Conservation (phyloP, 331 rosid species). For the Cucumis variabilis region DNA sequence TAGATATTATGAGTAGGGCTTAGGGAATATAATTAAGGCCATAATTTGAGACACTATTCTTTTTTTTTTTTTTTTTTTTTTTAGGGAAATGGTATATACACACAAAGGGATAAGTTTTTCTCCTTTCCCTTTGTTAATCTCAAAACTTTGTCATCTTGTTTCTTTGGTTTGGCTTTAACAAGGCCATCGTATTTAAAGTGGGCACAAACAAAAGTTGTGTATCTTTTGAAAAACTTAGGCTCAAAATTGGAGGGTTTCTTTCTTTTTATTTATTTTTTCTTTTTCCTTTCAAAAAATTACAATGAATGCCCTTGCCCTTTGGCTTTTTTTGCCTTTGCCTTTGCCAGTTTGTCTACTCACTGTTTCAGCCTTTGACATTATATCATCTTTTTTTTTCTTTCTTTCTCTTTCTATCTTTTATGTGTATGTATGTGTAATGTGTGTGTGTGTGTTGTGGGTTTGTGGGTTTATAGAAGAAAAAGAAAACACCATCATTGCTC, state of each 20-base stretch:
- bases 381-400: neutral
- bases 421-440: neutral
- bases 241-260: neutral
- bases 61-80: neutral
- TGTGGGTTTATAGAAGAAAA: slow-evolving; percentile 1
- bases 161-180: slow-evolving; percentile 11
- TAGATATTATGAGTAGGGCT: too few species aligned
- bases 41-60: neutral
- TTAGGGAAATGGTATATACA: neutral
- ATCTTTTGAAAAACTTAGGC: slow-evolving; percentile 25
- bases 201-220: slow-evolving; percentile 20
- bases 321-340: neutral
- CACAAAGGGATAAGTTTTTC: neutral
- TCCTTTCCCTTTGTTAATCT: slow-evolving; percentile 16
- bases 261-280: neutral
- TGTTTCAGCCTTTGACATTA: slow-evolving; percentile 29
- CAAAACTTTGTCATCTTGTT: slow-evolving; percentile 28
- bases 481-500: slow-evolving; percentile 29
- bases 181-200: slow-evolving; percentile 5
- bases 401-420: neutral
- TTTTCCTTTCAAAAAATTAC: too few species aligned
- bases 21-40: neutral
- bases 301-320: slow-evolving; percentile 1
- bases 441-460: slow-evolving; percentile 13
- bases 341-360: slow-evolving; percentile 22